Evolutionary conservation across 805 yeast genomes (phyloP).

Genomic region (Wickerhamomyces queroliae): DNA sequence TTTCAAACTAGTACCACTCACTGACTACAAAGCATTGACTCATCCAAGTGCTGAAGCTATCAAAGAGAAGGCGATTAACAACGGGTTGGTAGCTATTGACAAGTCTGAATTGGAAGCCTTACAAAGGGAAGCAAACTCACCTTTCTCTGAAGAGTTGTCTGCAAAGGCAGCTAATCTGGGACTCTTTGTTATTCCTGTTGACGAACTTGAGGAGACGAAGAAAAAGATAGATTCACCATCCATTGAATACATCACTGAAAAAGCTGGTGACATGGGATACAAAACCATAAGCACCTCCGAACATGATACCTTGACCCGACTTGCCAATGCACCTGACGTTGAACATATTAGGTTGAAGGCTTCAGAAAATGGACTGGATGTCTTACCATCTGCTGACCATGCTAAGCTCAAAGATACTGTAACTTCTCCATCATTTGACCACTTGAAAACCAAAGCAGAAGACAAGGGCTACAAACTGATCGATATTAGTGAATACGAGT

Average conservation of each 20-base stretch:
- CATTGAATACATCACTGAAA: neutral
- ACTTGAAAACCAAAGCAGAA: too few relatives aligned
- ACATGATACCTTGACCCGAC: too few relatives aligned
- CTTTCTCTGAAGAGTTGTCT: slow-evolving; percentile 17
- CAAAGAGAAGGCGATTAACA: slow-evolving; percentile 3
- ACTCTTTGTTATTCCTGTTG: slow-evolving; percentile 1
- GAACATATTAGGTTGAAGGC: too few relatives aligned
- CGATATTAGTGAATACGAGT: neutral
- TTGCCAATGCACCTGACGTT: too few relatives aligned
- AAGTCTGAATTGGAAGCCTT: slow-evolving; percentile 8
- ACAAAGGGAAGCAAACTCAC: slow-evolving; percentile 13
- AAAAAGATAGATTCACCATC: neutral
- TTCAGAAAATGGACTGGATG: too few relatives aligned
- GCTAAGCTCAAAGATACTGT: too few relatives aligned
- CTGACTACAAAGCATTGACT: slow-evolving; percentile 3
- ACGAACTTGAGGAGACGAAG: neutral
- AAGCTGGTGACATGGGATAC: slow-evolving; percentile 7
- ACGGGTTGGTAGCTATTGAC: slow-evolving; percentile 5
- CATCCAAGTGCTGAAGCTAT: slow-evolving; percentile 4
- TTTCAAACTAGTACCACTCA: slow-evolving; percentile 4
- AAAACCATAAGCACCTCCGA: too few relatives aligned
- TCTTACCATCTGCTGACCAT: too few relatives aligned
- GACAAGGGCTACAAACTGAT: too few relatives aligned
- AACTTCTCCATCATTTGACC: too few relatives aligned
- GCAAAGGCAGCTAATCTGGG: slow-evolving; percentile 19